Conservation (phyloP, 139 green algal genomes). For the Coelastrella sp. region DNA sequence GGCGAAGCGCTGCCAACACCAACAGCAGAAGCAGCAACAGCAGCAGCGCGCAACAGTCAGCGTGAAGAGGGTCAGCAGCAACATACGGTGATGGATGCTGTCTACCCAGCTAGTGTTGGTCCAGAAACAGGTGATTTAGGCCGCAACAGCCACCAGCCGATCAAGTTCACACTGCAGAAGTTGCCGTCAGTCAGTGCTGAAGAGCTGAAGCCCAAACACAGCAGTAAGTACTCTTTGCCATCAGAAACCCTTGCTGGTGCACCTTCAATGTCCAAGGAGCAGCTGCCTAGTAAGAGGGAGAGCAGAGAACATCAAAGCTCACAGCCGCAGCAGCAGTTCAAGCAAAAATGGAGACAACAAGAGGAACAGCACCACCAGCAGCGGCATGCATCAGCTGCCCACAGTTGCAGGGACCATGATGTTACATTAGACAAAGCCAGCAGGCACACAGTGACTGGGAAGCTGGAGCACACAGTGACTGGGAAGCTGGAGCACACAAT, state of each 20-base stretch:
- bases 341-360: not conserved
- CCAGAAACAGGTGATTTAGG: not conserved
- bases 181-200: no score
- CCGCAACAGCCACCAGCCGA: not conserved
- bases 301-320: not conserved
- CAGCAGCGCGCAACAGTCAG: not conserved
- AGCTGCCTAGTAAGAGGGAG: not conserved
- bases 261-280: not conserved
- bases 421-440: no score
- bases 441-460: no score
- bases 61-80: not conserved
- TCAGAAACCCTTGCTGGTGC: not conserved
- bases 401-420: not conserved
- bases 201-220: conserved; percentile 1
- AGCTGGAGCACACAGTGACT: not conserved
- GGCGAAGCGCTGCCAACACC: not conserved
- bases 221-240: conserved; percentile 22
- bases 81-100: not conserved
- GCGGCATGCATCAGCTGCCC: not conserved
- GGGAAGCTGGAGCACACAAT: no score
- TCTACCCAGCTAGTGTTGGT: not conserved
- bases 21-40: not conserved
- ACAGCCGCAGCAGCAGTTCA: not conserved
- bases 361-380: not conserved
- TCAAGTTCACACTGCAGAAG: conserved; percentile 19